phyloP scores from a whole-genome alignment of 495 filamentous ascomycete species.

The Hypomontagnella submonticulosa region DNA sequence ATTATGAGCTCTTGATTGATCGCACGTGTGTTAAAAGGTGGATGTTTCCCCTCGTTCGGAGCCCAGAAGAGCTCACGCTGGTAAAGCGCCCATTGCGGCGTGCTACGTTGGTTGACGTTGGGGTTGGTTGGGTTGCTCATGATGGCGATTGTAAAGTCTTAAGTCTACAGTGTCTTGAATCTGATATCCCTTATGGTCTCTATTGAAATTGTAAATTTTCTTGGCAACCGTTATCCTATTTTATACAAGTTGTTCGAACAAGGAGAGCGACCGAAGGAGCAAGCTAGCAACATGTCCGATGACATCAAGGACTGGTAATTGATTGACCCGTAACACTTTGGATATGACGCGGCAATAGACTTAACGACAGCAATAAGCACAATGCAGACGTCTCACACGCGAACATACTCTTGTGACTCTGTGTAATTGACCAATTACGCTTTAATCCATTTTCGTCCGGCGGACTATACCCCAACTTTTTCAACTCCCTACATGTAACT shows the following conservation, averaged over 20 bases:
- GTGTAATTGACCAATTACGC: slow-evolving; percentile 19
- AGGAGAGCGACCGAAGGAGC: slow-evolving; percentile 16
- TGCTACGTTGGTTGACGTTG: slow-evolving; percentile 65
- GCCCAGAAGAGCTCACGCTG: slow-evolving; percentile 72
- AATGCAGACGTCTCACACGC: slow-evolving; percentile 1
- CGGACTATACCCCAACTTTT: slow-evolving; percentile 6
- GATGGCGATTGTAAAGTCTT: not conserved
- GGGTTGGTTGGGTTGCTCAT: slow-evolving; percentile 69
- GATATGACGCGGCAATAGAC: slow-evolving; percentile 31
- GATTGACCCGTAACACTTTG: slow-evolving; percentile 6
- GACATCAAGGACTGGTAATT: slow-evolving; percentile 31
- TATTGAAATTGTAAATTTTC: slow-evolving; percentile 4
- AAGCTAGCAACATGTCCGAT: slow-evolving; percentile 17
- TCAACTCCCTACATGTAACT: not conserved
- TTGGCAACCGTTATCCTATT: not conserved
- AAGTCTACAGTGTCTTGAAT: not conserved
- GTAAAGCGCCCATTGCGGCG: slow-evolving; percentile 70
- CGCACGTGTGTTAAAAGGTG: slow-evolving; percentile 65
- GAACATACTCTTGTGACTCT: slow-evolving; percentile 2
- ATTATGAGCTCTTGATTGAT: not conserved
- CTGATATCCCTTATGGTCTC: not conserved
- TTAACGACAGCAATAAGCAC: slow-evolving; percentile 26
- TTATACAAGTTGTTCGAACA: not conserved
- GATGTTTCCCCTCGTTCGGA: slow-evolving; percentile 63
- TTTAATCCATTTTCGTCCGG: slow-evolving; percentile 5